Percentiles rank a stretch among this genome's conserved stretches.
Evolutionary conservation across 2,329 filamentous ascomycete genomes (phyloP).

Genomic region (Fusarium burgessii): DNA sequence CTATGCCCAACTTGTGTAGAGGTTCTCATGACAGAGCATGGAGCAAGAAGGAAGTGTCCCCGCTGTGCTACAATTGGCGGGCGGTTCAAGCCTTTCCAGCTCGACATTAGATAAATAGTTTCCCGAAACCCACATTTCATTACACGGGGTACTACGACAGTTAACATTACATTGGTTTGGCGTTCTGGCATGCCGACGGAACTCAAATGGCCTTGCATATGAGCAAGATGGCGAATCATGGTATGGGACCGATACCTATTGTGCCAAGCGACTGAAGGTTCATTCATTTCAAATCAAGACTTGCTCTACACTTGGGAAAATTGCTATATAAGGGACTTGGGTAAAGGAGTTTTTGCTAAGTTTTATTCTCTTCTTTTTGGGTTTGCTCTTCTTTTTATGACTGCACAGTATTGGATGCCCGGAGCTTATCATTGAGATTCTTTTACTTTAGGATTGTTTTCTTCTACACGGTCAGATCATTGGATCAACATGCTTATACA

Average conservation of each 20-base stretch:
- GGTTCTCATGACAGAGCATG: constrained; percentile 80
- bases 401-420: constrained; percentile 17
- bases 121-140: constrained; percentile 35
- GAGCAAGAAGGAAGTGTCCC: constrained; percentile 81
- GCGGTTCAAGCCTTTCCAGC: constrained; percentile 85
- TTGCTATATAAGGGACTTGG: constrained; percentile 36
- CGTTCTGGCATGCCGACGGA: constrained; percentile 44
- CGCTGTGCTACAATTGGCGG: constrained; percentile 83
- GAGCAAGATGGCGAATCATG: constrained; percentile 41
- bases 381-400: constrained; percentile 16
- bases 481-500: constrained; percentile 24
- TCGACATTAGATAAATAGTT: constrained; percentile 76
- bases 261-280: constrained; percentile 31
- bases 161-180: constrained; percentile 43
- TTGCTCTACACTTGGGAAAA: constrained; percentile 27
- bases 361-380: constrained; percentile 20
- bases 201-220: constrained; percentile 38
- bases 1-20: constrained; percentile 91
- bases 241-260: constrained; percentile 25
- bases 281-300: constrained; percentile 35
- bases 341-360: constrained; percentile 45
- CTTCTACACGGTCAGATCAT: constrained; percentile 6
- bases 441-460: background rate
- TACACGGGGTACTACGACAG: constrained; percentile 23
- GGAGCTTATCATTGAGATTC: background rate